Percentiles rank a stretch among this genome's conserved stretches.
These are phyloP conservation scores for Withania somnifera DNA, from an alignment of 305 asterid species.

Conservation along the genomic window DNA sequence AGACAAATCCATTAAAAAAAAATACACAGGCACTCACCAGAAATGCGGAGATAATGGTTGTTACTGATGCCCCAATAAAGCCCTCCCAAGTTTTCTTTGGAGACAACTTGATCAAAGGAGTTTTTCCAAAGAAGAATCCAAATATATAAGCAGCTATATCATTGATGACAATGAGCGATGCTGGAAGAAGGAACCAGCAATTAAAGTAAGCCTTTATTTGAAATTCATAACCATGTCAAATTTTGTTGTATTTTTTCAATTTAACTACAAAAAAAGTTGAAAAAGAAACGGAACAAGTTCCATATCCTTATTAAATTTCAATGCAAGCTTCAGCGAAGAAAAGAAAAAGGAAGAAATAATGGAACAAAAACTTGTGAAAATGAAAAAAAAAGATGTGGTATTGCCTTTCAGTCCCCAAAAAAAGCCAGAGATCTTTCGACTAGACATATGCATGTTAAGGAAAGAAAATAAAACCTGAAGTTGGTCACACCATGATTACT, in stretches of 20 bases:
- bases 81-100: slow-evolving; percentile 99
- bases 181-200: slow-evolving; percentile 99
- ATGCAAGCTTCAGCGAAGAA: neutral
- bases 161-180: slow-evolving; percentile 88
- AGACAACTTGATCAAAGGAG: slow-evolving; percentile 95
- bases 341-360: neutral
- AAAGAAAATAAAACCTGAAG: neutral
- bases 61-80: slow-evolving; percentile 90
- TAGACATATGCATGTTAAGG: neutral
- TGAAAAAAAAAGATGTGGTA: neutral
- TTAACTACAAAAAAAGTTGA: neutral
- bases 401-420: neutral
- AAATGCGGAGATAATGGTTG: slow-evolving; percentile 85
- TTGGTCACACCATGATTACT: neutral
- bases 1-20: neutral
- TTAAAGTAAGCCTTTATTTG: slow-evolving; percentile 11
- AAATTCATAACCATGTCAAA: slow-evolving; percentile 14
- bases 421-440: neutral
- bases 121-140: slow-evolving; percentile 94
- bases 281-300: neutral
- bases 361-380: neutral
- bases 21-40: slow-evolving; percentile 43
- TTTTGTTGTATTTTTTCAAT: neutral
- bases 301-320: neutral
- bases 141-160: slow-evolving; percentile 90